phyloP scores from a whole-genome alignment of 768 basidiomycete genomes.

The Suillus americanus region DNA sequence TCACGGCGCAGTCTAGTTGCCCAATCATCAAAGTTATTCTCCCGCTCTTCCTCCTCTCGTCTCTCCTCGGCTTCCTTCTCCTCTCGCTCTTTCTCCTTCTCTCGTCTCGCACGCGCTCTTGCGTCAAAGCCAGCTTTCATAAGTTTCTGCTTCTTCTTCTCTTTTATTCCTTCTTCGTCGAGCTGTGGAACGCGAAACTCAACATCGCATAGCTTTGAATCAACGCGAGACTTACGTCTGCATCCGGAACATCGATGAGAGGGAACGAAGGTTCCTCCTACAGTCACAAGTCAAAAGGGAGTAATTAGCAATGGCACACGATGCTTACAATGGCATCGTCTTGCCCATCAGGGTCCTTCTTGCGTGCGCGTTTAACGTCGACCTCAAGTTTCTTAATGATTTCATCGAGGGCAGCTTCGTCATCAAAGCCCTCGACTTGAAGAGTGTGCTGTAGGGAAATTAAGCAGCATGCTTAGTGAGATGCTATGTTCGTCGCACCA shows the following conservation, averaged over 20 bases:
- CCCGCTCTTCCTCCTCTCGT: constrained; percentile 73
- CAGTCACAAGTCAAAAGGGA: constrained; percentile 2
- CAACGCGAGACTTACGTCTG: constrained; percentile 54
- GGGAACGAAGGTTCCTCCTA: constrained; percentile 88
- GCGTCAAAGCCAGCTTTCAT: constrained; percentile 95
- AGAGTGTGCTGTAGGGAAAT: constrained; percentile 48
- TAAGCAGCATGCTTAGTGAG: constrained; percentile 1
- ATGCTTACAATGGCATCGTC: constrained; percentile 56
- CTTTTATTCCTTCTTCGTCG: constrained; percentile 88
- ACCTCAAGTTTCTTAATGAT: constrained; percentile 84
- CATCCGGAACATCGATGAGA: constrained; percentile 88
- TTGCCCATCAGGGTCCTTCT: constrained; percentile 75
- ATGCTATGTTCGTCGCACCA: constrained; percentile 37
- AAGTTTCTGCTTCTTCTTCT: constrained; percentile 91
- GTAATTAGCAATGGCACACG: not conserved
- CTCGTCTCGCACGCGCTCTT: constrained; percentile 75
- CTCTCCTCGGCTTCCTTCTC: constrained; percentile 59
- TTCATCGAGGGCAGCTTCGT: constrained; percentile 76
- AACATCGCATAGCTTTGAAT: not conserved
- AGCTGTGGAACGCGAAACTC: constrained; percentile 42
- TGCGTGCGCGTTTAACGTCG: constrained; percentile 72
- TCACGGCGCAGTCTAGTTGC: constrained; percentile 66
- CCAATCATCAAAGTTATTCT: constrained; percentile 74
- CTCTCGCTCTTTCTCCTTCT: constrained; percentile 84
- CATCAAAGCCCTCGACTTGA: constrained; percentile 69